Base-by-base conservation (phyloP, 2,329 filamentous ascomycete species). In the Lojkania enalia region DNA sequence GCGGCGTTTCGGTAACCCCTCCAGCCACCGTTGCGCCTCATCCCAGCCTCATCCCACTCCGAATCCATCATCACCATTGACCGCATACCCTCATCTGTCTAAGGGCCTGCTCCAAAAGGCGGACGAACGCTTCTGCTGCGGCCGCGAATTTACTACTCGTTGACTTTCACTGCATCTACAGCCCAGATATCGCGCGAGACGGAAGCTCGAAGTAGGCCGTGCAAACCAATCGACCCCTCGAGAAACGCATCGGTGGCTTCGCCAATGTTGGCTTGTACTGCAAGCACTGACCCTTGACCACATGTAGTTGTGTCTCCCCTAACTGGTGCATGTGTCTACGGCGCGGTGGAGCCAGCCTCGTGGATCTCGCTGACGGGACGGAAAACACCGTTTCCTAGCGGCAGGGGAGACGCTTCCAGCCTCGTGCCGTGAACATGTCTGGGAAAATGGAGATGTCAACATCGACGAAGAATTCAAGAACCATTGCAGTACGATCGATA, bases 331-430 rank as follows among this genome's bases (percentile, higher is more conserved):
- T 68, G 73, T 4, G 64, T 88, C 6, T 68, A 73, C 20, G 74
- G 72, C 19, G 58, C 14, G 39, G 67, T 5, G 70, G 72, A 35
- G 77, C 77, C 12, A 75, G 69, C 33, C 69, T 88, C 30, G 64
- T 87, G 18, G 85, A 88, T 61, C 72, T 88, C 14, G 85, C 79
- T 1, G 82, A 84, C 2, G 85, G 85, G 0, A 87, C 85, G 0
- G 86, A 0, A 86, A 88, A 66, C 61, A 69, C 5, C 88, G 79
- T 66, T 61, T 80, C 31, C 73, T 90, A 50, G 58, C 83, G 35
- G 79, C 84, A 35, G 72, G 88, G 37, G 79, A 88, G 66, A 85
- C 85, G 18, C 80, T 87, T 58, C 71, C 71, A 44, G 77, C 74
- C n/a, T 90, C 90, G 86, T 74, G 85, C 19, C 15, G 18, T 29